Percentiles rank a stretch among this genome's conserved stretches.
These are phyloP conservation scores for Rhizoctonia solani DNA, from an alignment of 1,284 basidiomycete genomes.

Conservation along the genomic window DNA sequence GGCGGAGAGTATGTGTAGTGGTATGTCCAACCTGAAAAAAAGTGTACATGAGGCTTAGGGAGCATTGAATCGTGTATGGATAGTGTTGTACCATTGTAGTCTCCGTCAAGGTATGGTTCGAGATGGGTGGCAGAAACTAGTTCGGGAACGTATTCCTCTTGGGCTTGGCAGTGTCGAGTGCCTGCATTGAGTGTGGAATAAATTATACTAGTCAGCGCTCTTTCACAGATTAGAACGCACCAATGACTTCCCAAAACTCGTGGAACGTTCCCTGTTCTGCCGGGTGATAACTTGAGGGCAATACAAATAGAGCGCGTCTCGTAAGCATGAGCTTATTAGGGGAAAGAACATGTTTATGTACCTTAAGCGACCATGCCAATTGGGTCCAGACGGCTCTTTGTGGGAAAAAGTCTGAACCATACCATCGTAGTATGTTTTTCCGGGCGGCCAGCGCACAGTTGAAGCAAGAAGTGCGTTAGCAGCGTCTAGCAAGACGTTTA, in stretches of 20 bases:
- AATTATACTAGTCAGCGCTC: no score
- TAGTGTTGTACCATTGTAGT: slow-evolving; percentile 17
- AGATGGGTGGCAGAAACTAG: slow-evolving; percentile 26
- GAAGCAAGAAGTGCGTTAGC: slow-evolving; percentile 32
- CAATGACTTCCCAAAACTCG: slow-evolving; percentile 31
- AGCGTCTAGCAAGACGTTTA: slow-evolving; percentile 13
- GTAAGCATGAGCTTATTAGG: no score
- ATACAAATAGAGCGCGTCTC: background rate
- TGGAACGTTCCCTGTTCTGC: slow-evolving; percentile 25
- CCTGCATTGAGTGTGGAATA: background rate
- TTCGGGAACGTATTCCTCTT: slow-evolving; percentile 28
- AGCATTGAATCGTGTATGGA: background rate
- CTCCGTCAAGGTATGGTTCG: slow-evolving; percentile 22
- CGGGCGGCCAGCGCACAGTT: slow-evolving; percentile 32
- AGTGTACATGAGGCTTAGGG: background rate
- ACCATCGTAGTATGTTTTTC: slow-evolving; percentile 30
- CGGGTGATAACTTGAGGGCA: slow-evolving; percentile 7
- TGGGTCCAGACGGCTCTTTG: slow-evolving; percentile 13
- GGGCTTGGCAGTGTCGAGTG: slow-evolving; percentile 14
- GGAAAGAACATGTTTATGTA: background rate
- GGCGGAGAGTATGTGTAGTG: slow-evolving; percentile 72
- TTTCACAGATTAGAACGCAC: background rate
- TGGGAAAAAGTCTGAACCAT: slow-evolving; percentile 24
- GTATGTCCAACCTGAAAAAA: slow-evolving; percentile 62
- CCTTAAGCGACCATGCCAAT: slow-evolving; percentile 29